A percentile compares a stretch with the other conserved stretches of the same genome.
phyloP scores from a whole-genome alignment of 2,329 filamentous ascomycete species.

The Calonectria naviculata region DNA sequence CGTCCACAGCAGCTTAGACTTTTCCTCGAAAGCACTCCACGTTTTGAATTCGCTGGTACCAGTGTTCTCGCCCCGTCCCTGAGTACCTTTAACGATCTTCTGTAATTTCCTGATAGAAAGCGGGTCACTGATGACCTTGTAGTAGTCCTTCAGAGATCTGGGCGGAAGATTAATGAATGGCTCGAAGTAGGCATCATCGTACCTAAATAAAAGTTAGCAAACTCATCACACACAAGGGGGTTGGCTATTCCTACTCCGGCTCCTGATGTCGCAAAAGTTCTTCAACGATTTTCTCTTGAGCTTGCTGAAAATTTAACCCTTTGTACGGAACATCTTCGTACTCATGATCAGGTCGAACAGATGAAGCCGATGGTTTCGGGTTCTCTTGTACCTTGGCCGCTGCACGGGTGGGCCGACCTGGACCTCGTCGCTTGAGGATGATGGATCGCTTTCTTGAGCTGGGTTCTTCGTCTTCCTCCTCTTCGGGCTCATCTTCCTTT shows the following conservation, averaged over 20 bases:
- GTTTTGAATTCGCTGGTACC: conserved; percentile 77
- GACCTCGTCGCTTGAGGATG: conserved; percentile 51
- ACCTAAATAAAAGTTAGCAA: conserved; percentile 57
- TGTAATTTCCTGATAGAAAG: conserved; percentile 82
- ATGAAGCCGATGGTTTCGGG: conserved; percentile 49
- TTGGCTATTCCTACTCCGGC: conserved; percentile 62
- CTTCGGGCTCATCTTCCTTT: conserved; percentile 42
- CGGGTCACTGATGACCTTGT: conserved; percentile 83
- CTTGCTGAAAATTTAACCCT: conserved; percentile 82
- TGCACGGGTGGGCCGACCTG: conserved; percentile 48
- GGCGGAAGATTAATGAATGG: conserved; percentile 84
- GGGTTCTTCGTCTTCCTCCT: conserved; percentile 42
- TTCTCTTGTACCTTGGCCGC: conserved; percentile 45
- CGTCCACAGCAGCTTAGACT: conserved; percentile 83
- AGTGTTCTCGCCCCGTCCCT: conserved; percentile 74
- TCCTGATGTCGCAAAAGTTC: conserved; percentile 78
- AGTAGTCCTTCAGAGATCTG: conserved; percentile 84
- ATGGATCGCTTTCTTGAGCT: conserved; percentile 51
- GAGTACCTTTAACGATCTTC: conserved; percentile 79
- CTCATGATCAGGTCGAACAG: conserved; percentile 61
- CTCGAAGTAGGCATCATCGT: conserved; percentile 76
- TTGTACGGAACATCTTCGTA: conserved; percentile 72
- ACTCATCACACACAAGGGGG: not conserved
- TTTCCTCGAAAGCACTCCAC: conserved; percentile 86
- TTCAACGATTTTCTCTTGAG: conserved; percentile 85